Base-by-base conservation (phyloP, 2,329 filamentous ascomycete genomes). In the Ilyonectria mors-panacis region DNA sequence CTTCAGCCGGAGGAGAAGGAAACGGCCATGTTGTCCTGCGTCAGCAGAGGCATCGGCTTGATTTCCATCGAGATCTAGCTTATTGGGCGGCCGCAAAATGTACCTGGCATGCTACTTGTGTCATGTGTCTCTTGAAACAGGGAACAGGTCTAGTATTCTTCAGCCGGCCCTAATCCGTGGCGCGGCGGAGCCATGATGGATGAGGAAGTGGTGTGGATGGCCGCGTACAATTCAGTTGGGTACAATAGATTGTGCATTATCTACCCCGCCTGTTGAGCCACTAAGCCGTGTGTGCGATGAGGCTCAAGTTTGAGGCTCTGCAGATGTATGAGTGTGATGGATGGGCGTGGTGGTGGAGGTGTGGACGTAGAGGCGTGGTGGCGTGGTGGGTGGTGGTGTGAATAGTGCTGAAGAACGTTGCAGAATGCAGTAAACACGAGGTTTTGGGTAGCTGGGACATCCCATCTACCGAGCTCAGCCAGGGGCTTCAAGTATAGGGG, bases 21-120 rank as follows among this genome's bases (percentile, higher is more conserved):
- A 2, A 76, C 71, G 0, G 77, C 78, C 0, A 85, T 88, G 85
- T 73, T 88, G 65, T 77, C 84, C 10, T 88, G 86, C 72, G 85
- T 88, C 2, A 87, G 85, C 71, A 81, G 86, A 2, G 86, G 86
- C 0, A 75, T 87, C 42, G 85, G 85, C 4, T 78, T 79, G 48
- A 86, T 88, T 53, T 78, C 78, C 1, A 81, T 88, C 59, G 85
- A 87, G 71, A 80, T 87, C 10, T 86, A 75, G 78, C 19, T 21
- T 37, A 35, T 33, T 56, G 45, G 51, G 28, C 13, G 28, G 56
- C 17, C 6, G 19, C 59, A n/a, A 15, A 4, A 5, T 35, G 47
- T 64, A 44, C 44, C 54, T 57, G 23, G 19, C 61, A 63, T 57
- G n/a, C 2, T 17, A 28, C 30, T 19, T 4, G 10, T n/a, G 45